These are phyloP conservation scores for Mycena albidolilacea DNA, from an alignment of 768 basidiomycete species.

Conservation along the genomic window DNA sequence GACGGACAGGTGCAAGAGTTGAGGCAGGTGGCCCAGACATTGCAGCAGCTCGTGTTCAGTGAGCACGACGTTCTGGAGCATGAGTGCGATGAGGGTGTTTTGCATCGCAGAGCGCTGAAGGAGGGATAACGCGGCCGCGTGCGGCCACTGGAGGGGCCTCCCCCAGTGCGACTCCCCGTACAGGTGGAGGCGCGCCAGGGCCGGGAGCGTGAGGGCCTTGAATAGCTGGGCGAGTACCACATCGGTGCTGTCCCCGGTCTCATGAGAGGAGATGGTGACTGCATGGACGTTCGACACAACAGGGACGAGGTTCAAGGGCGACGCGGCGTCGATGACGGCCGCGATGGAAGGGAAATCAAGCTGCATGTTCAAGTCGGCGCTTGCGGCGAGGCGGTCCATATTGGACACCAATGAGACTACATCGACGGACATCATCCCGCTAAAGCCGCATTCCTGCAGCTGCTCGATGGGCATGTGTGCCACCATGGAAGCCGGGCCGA, in stretches of 20 bases:
- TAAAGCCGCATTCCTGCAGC: neutral
- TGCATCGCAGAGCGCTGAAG: neutral
- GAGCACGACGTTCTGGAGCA: neutral
- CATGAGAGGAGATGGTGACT: neutral
- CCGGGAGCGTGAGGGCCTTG: slow-evolving; percentile 4
- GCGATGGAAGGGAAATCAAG: neutral
- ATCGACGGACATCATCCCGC: neutral
- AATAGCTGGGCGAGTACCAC: slow-evolving; percentile 8
- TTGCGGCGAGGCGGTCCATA: neutral
- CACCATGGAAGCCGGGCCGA: neutral
- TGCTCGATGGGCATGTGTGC: slow-evolving; percentile 17
- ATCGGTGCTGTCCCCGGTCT: neutral
- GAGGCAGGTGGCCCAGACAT: neutral
- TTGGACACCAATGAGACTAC: neutral
- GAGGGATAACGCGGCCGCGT: neutral
- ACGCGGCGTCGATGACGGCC: neutral
- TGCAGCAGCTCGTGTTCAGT: neutral
- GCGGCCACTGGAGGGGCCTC: neutral
- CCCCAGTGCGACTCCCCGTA: neutral
- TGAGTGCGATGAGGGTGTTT: neutral
- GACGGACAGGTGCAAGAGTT: slow-evolving; percentile 3
- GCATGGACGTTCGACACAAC: slow-evolving; percentile 4
- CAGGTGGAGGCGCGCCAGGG: neutral
- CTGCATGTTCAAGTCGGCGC: neutral
- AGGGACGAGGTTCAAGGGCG: neutral